These are phyloP conservation scores for Nigrospora osmanthi DNA, from an alignment of 2,329 filamentous ascomycete genomes.

Conservation along the genomic window DNA sequence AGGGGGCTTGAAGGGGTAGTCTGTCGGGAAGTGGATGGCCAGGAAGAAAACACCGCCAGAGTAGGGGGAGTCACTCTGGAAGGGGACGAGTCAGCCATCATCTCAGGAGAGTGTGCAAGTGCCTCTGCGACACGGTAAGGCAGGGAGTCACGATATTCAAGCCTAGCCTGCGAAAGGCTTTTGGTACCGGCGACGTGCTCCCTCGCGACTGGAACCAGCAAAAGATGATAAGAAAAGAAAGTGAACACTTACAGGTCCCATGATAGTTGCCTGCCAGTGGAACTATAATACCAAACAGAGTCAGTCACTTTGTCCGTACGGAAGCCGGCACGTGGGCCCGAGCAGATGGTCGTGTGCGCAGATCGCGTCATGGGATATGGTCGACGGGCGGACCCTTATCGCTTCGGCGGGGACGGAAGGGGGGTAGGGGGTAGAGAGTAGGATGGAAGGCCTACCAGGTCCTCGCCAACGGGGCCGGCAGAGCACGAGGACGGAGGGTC, in stretches of 20 bases:
- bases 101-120: too few species aligned
- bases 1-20: constrained; percentile 99
- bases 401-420: constrained; percentile 16
- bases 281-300: constrained; percentile 52
- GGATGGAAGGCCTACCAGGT: constrained; percentile 66
- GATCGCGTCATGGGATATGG: constrained; percentile 5
- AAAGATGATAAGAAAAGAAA: not conserved
- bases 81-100: too few species aligned
- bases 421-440: constrained; percentile 1
- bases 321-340: not conserved
- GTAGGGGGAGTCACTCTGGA: constrained; percentile 89
- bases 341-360: constrained; percentile 1
- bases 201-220: too few species aligned
- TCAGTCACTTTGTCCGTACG: constrained; percentile 19
- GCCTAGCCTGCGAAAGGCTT: too few species aligned
- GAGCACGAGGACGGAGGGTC: constrained; percentile 98
- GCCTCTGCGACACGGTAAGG: too few species aligned
- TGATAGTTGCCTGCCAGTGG: constrained; percentile 99
- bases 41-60: constrained; percentile 98
- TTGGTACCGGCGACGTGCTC: too few species aligned
- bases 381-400: constrained; percentile 10
- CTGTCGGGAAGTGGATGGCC: constrained; percentile 97
- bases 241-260: constrained; percentile 79
- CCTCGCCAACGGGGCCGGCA: constrained; percentile 91
- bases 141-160: too few species aligned